phyloP scores from a whole-genome alignment of 1,284 basidiomycete species.

The Malassezia arunalokei region DNA sequence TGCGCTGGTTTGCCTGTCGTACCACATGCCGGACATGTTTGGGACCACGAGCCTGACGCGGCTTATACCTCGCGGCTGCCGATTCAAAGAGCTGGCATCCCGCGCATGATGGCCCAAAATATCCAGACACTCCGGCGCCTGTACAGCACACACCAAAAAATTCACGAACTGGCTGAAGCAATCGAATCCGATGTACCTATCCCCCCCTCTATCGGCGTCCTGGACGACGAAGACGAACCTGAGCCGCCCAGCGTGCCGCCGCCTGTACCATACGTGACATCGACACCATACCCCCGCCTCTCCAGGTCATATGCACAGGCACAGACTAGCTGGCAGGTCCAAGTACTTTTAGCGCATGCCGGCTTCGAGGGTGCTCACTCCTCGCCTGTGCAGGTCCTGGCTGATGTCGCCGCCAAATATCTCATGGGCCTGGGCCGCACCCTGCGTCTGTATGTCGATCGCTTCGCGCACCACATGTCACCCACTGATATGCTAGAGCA shows the following conservation, averaged over 20 bases:
- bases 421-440: slow-evolving; percentile 74
- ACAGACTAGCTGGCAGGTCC: slow-evolving; percentile 23
- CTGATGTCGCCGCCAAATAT: slow-evolving; percentile 67
- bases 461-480: slow-evolving; percentile 64
- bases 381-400: slow-evolving; percentile 64
- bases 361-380: slow-evolving; percentile 35
- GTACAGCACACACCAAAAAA: slow-evolving; percentile 34
- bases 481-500: slow-evolving; percentile 86
- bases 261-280: background rate
- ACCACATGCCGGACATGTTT: slow-evolving; percentile 6
- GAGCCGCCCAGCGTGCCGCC: background rate
- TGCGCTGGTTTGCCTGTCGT: slow-evolving; percentile 21
- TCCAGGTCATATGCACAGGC: slow-evolving; percentile 16
- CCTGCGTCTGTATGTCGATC: slow-evolving; percentile 67
- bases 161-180: slow-evolving; percentile 27
- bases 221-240: slow-evolving; percentile 21
- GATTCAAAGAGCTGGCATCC: slow-evolving; percentile 21
- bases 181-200: slow-evolving; percentile 38
- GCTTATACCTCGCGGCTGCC: slow-evolving; percentile 14
- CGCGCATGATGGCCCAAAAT: slow-evolving; percentile 29
- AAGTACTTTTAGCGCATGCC: slow-evolving; percentile 32
- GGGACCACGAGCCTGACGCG: background rate
- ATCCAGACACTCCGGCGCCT: slow-evolving; percentile 34
- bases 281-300: slow-evolving; percentile 9
- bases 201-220: slow-evolving; percentile 28